A percentile compares a stretch with the other conserved stretches of the same genome.
Evolutionary conservation across 257 asterid genomes (phyloP).

Genomic region (Solanum gandarillasii): DNA sequence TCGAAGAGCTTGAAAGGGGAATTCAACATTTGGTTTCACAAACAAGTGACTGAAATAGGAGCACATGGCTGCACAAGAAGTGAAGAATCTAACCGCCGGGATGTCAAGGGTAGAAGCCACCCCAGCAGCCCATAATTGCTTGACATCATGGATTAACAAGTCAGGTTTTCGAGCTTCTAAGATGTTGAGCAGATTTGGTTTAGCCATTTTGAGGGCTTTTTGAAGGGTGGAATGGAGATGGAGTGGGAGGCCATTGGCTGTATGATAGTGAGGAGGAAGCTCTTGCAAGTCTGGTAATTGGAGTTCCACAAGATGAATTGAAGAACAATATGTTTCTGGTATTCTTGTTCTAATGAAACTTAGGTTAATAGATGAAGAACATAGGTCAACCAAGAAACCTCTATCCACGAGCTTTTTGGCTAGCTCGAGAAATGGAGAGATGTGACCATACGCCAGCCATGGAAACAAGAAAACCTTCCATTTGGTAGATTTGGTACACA

Average conservation of each 20-base stretch:
- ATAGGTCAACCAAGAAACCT: slow-evolving; percentile 9
- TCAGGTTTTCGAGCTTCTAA: slow-evolving; percentile 22
- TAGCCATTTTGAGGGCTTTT: slow-evolving; percentile 16
- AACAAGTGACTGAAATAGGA: slow-evolving; percentile 17
- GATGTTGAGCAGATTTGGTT: slow-evolving; percentile 15
- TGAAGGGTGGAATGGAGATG: slow-evolving; percentile 27
- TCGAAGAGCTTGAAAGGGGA: slow-evolving; percentile 25
- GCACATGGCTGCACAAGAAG: slow-evolving; percentile 23
- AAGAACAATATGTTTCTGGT: neutral
- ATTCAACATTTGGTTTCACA: neutral
- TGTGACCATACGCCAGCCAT: slow-evolving; percentile 53
- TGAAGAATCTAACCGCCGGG: slow-evolving; percentile 15
- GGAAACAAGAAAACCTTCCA: slow-evolving; percentile 31
- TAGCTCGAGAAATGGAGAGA: slow-evolving; percentile 38
- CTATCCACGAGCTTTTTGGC: slow-evolving; percentile 31
- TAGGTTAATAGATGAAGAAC: slow-evolving; percentile 38
- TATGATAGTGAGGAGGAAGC: slow-evolving; percentile 38
- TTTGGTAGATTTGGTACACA: neutral
- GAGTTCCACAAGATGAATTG: slow-evolving; percentile 21
- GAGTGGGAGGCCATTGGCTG: slow-evolving; percentile 48
- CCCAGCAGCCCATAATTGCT: slow-evolving; percentile 23
- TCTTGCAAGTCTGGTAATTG: slow-evolving; percentile 21
- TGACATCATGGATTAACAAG: slow-evolving; percentile 24
- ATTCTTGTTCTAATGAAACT: slow-evolving; percentile 20
- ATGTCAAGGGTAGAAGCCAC: slow-evolving; percentile 9